Base-by-base conservation (phyloP, 2,329 filamentous ascomycete genomes). In the Bipolaris victoriae region DNA sequence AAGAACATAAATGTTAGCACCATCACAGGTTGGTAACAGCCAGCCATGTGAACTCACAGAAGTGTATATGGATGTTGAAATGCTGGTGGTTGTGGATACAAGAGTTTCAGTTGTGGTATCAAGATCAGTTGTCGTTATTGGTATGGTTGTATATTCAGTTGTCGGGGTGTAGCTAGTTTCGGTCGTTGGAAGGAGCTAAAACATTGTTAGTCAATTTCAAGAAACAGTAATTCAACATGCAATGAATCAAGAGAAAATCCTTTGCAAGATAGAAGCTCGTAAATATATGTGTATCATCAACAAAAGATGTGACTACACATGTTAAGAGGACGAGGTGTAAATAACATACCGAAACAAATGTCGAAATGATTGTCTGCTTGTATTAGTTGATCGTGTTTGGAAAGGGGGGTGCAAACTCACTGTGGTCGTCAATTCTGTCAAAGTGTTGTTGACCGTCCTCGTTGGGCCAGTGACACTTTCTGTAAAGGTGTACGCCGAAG, bases 41-140 rank as follows among this genome's bases (percentile, higher is more conserved):
- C 20, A 41, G 13, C 47, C 24, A 33, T 33, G 41, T 35, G 18
- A 40, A 37, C 45, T 39, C 16, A 60, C 60, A 33, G 52, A 55
- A 9, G 53, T 63, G n/a, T 62, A 52, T 11, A 69, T 66, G 6
- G 58, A 69, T 2, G 60, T 66, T 0, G 63, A 68, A 18, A 70
- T 57, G 16, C 51, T 62, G 11, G 54, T 57, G 2, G 62, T 68
- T 3, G 58, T 63, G 4, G 59, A 61, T 13, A 61, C 56, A 26
- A 56, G 60, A 2, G 55, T 52, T 39, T 68, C 54, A 36, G 54
- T 57, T n/a, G 36, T 57, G 29, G 62, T 63, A 5, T 48, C 46
- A 4, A 31, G 29, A 13, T 58, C 46, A 3, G 62, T 64, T 2
- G 53, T 55, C 26, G 43, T 52, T 39, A 54, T 54, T 49, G 39